Base-by-base conservation (phyloP, 306 rosid species). In the Citrullus amarus region DNA sequence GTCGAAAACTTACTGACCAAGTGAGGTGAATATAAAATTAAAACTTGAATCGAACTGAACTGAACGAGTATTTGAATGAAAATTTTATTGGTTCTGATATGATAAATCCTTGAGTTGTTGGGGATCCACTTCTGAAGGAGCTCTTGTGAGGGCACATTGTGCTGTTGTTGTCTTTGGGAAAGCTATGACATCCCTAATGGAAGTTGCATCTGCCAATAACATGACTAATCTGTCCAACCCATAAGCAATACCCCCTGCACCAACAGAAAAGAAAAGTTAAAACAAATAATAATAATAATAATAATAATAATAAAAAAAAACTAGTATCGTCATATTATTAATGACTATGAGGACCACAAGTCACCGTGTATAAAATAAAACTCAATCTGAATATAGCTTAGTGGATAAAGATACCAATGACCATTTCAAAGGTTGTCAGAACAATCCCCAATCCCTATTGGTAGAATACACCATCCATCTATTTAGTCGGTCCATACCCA, bases 131-230 rank as follows among this genome's bases (percentile, higher is more conserved):
- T 89, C 97, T 0, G 98, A 91, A 8, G 97, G 97, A 43, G 97
- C 77, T 60, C 83, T 83, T 0, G 98, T 92, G 79, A 95, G 97
- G 75, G 96, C 97, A 80, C 98, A 95, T 74, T 95, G 98, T 16
- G 97, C 97, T 41, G 97, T 95, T 12, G 95, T 91, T 11, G 96
- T 95, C 85, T 95, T 95, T 0, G 98, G 98, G 85, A 95, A 95
- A 71, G 97, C 97, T 79, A 95, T 91, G 80, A 92, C 98, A 86
- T 95, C 98, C 81, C 98, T 90, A 32, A 95, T 92, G 69, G 98
- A 95, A 81, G 84, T 91, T 50, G 91, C 92, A 13, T 93, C 96
- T 0, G 97, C 96, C 80, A 92, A 81, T 87, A 95, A 48, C 98
- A 95, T 95, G 5, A 92, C 97, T 85, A 95, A 81, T 83, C 98